These are phyloP conservation scores for Solanum aculeatissimum DNA, from an alignment of 305 asterid species.

Conservation along the genomic window DNA sequence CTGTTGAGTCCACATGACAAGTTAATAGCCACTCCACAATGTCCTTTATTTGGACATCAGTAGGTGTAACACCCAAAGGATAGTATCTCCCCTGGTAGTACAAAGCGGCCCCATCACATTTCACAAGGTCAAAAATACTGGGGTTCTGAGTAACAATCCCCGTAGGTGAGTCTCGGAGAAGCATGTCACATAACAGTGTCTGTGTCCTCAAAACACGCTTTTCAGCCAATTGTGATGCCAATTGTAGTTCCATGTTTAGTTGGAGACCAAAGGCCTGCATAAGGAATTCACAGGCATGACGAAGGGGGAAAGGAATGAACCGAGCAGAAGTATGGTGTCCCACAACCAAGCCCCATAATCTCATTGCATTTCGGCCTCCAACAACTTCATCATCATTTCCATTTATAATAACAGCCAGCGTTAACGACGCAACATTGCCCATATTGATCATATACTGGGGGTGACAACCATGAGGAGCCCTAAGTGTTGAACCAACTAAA, in stretches of 20 bases:
- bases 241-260: conserved; percentile 13
- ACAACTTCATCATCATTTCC: neutral
- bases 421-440: conserved; percentile 14
- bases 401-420: conserved; percentile 13
- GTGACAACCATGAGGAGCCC: conserved; percentile 21
- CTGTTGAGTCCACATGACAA: conserved; percentile 16
- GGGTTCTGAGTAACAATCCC: conserved; percentile 16
- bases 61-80: conserved; percentile 14
- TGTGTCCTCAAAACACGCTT: conserved; percentile 10
- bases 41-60: conserved; percentile 10
- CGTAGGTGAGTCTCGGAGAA: conserved; percentile 13
- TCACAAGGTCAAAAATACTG: conserved; percentile 14
- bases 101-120: conserved; percentile 18
- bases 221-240: conserved; percentile 14
- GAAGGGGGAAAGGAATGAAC: conserved; percentile 14
- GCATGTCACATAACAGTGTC: conserved; percentile 19
- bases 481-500: conserved; percentile 18
- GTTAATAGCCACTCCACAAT: conserved; percentile 14
- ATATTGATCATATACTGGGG: conserved; percentile 14
- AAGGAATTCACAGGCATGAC: conserved; percentile 14
- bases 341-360: conserved; percentile 20
- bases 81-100: conserved; percentile 14
- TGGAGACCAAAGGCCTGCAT: conserved; percentile 19
- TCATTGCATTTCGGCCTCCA: conserved; percentile 7
- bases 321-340: conserved; percentile 19